Evolutionary conservation across 306 rosid genomes (phyloP), one percentile per base, ranked within the genome.

Genomic region (Inga leiocalycina): DNA sequence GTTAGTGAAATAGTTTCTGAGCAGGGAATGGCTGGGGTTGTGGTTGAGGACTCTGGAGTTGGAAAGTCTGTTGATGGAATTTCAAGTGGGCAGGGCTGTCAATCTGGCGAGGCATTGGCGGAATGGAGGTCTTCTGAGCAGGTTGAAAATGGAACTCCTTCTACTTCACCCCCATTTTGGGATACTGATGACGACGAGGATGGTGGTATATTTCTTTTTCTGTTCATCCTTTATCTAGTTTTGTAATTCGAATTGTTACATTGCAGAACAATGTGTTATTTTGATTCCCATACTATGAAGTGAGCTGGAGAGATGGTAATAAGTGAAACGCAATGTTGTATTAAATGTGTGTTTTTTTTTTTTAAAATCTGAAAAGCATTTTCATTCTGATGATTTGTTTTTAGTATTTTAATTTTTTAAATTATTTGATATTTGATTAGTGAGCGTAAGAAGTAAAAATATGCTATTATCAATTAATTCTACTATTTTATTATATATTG

Each of bases 101-200:
- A 88, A 64, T 89, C 97, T 4, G 97, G 97, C 57, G 99, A 97
- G 84, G 91, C 97, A 72, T 89, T 97, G 90, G 95, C 97, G 0
- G 97, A 97, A 87, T 97, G 99, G 98, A 90, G 97, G 80, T 97
- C 97, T 81, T 92, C 97, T 20, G 99, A 97, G 89, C 99, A 97
- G 89, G 97, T 97, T 92, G 99, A 97, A 88, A 94, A 94, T 87
- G 99, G 97, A 84, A 91, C 79, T 24, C 85, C 98, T 8, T 97
- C 97, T 6, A 94, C 98, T 79, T 94, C 99, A 16, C 99, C 99
- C 14, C 95, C 98, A 66, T 94, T 91, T 74, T 97, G 99, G 99
- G 99, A 97, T 81, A 89, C 95, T 30, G 99, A 97, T 0, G 98
- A 94, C 0, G 93, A 92, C 2, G 99, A 92, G 2, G 99, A 97